Evolutionary conservation across 2,329 filamentous ascomycete species (phyloP).

Genomic region (Aureobasidium sp.): DNA sequence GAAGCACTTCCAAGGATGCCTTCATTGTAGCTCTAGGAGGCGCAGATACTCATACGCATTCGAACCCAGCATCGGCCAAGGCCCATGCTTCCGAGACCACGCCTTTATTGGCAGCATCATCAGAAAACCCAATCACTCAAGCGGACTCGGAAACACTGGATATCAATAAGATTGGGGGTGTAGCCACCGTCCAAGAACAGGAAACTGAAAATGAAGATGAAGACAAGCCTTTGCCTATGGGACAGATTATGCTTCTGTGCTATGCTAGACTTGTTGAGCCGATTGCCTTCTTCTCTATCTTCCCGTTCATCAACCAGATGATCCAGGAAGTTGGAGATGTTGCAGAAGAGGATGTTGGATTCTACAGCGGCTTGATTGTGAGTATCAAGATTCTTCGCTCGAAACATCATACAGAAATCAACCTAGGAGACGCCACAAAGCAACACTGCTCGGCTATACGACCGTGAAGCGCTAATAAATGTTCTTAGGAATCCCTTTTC

Average conservation of each 20-base stretch:
- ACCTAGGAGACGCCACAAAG: neutral
- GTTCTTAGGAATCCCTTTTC: conserved; percentile 52
- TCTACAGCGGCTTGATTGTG: conserved; percentile 66
- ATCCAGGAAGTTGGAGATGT: conserved; percentile 59
- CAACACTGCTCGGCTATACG: neutral
- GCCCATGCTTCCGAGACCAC: neutral
- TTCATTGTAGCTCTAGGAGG: neutral
- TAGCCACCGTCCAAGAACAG: neutral
- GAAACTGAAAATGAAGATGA: conserved; percentile 30
- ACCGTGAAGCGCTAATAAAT: neutral
- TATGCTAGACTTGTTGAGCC: conserved; percentile 67
- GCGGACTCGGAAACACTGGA: conserved; percentile 3
- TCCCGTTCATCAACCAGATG: conserved; percentile 76
- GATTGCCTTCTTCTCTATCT: conserved; percentile 76
- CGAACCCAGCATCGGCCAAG: neutral
- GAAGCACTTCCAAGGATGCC: neutral
- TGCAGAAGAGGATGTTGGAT: conserved; percentile 61
- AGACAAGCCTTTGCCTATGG: conserved; percentile 48
- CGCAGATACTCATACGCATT: neutral
- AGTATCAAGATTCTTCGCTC: neutral
- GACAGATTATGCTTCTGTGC: conserved; percentile 67
- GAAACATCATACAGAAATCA: neutral
- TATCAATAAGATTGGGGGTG: neutral
- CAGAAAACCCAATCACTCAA: conserved; percentile 11
- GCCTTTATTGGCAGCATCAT: conserved; percentile 8